Evolutionary conservation across 176 grass and related monocot genomes (phyloP).

Genomic region (Hordeum vulgare): MorexV3_pseudomolecules_assembly NC_058518.1:442145557-442146056

Average conservation of each 20-base stretch:
- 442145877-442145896: background rate
- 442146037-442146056: background rate
- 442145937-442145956: background rate
- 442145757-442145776: background rate
- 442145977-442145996: background rate
- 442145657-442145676: background rate
- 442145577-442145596: background rate
- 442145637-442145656: background rate
- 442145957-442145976: background rate
- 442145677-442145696: slow-evolving; percentile 1
- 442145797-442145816: background rate
- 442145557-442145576: background rate
- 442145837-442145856: background rate
- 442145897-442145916: slow-evolving; percentile 5
- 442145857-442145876: background rate
- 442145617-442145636: background rate
- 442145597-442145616: background rate
- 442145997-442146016: background rate
- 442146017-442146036: background rate
- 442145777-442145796: background rate
- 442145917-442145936: background rate
- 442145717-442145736: background rate
- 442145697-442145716: background rate
- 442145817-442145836: background rate
- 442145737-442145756: background rate